Base-by-base conservation (phyloP, 2,329 filamentous ascomycete genomes). In the Calonectria montana region DNA sequence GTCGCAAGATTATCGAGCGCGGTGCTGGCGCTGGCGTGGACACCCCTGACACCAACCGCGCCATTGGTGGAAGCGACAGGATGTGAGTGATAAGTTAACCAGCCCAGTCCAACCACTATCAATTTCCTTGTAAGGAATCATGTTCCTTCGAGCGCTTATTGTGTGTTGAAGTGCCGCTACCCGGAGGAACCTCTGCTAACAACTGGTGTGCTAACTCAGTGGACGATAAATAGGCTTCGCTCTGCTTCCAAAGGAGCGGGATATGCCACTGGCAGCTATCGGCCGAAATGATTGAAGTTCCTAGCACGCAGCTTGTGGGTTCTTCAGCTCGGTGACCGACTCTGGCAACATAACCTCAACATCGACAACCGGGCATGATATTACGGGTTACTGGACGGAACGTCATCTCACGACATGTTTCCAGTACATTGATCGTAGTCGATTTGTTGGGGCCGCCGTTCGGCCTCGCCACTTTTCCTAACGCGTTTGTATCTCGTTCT, bases 101-200 rank as follows among this genome's bases (percentile, higher is more conserved):
- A 85, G 81, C 83, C 84, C 82, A 85, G 73, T 77, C 77, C 74
- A 76, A 76, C 63, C 67, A 71, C 72, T 29, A 61, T 45, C 62
- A 61, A 88, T 91, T 92, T 93, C 91, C 91, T 94, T 92, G 93
- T 95, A 96, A 96, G 94, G 93, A 93, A 93, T 92, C 90, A 83
- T 90, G 89, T 92, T 90, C 93, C 92, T 82, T 91, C 93, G 92
- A 92, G 91, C 92, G 92, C 94, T 72, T 92, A 69, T 91, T 94
- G 91, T 92, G 91, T 89, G 18, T 69, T 88, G 88, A 85, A 71
- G 73, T 79, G 91, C 92, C 90, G 91, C 92, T 94, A 89, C 90
- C 90, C 91, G 88, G 91, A 94, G 89, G 89, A 87, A 88, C 87
- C 75, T 87, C 85, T 90, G 90, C 91, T 92, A 91, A 92, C 90